These are phyloP conservation scores for Drosera capensis DNA, from an alignment of 148 eudicot species.

Conservation along the genomic window DNA sequence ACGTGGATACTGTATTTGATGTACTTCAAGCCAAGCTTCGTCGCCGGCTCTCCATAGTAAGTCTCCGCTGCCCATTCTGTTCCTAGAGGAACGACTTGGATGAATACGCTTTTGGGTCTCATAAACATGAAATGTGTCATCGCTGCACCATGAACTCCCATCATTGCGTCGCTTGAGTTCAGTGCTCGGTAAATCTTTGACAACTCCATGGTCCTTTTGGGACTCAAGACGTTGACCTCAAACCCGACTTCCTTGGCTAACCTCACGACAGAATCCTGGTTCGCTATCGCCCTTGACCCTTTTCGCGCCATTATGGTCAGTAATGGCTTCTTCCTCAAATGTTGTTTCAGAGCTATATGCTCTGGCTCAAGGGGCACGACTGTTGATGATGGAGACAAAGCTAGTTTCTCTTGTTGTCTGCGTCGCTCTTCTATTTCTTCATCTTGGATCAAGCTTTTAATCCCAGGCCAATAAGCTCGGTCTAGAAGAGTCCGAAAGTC, in stretches of 20 bases:
- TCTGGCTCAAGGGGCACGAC: background rate
- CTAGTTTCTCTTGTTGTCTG: constrained; percentile 2
- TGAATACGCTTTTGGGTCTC: constrained; percentile 53
- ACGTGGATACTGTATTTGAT: constrained; percentile 56
- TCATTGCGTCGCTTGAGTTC: constrained; percentile 61
- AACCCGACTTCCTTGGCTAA: constrained; percentile 65
- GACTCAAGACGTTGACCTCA: constrained; percentile 38
- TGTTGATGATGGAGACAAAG: constrained; percentile 11
- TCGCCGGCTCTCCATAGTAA: constrained; percentile 66
- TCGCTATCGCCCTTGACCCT: constrained; percentile 57
- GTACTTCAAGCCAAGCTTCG: constrained; percentile 61
- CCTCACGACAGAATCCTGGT: constrained; percentile 48
- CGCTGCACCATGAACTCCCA: constrained; percentile 94
- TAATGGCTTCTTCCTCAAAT: constrained; percentile 28
- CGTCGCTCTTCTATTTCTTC: constrained; percentile 28
- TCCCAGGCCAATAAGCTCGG: constrained; percentile 63
- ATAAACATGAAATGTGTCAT: constrained; percentile 74
- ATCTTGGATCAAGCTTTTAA: constrained; percentile 35
- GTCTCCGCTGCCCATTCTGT: constrained; percentile 81
- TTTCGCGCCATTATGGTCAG: constrained; percentile 53
- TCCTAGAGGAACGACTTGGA: constrained; percentile 74
- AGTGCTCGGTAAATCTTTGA: constrained; percentile 51
- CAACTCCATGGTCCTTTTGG: constrained; percentile 43
- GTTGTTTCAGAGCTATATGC: background rate
- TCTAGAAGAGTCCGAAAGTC: constrained; percentile 56